A percentile compares a stretch with the other conserved stretches of the same genome.
Conservation (phyloP, 2,329 filamentous ascomycete genomes). For the Westerdykella ornata region DNA sequence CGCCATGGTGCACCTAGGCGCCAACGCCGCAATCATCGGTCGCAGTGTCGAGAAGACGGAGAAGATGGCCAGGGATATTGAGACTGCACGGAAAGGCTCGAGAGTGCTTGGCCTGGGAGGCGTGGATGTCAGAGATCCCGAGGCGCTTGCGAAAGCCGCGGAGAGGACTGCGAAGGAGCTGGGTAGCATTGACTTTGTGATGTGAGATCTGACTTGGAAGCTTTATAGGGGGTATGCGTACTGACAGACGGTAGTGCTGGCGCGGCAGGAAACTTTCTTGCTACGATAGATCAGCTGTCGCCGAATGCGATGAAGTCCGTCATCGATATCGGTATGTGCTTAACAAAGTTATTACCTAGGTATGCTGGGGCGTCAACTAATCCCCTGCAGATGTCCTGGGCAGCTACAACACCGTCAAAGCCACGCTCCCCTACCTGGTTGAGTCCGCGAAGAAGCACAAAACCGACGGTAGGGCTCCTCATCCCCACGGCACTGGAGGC, state of each 20-base stretch:
- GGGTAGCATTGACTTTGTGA: slow-evolving; percentile 84
- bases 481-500: slow-evolving; percentile 56
- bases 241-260: slow-evolving; percentile 58
- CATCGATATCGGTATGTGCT: slow-evolving; percentile 74
- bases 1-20: slow-evolving; percentile 83
- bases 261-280: slow-evolving; percentile 91
- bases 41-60: slow-evolving; percentile 86
- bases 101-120: slow-evolving; percentile 80
- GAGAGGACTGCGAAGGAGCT: slow-evolving; percentile 75
- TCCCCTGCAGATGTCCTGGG: slow-evolving; percentile 56
- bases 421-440: slow-evolving; percentile 74
- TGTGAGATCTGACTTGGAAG: slow-evolving; percentile 52
- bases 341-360: neutral
- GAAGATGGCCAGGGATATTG: slow-evolving; percentile 70
- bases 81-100: slow-evolving; percentile 66
- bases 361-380: neutral
- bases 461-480: slow-evolving; percentile 50
- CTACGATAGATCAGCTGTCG: slow-evolving; percentile 72
- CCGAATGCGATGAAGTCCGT: slow-evolving; percentile 91
- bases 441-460: slow-evolving; percentile 61
- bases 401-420: slow-evolving; percentile 91
- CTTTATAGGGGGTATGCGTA: slow-evolving; percentile 3
- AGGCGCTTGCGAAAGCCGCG: slow-evolving; percentile 65
- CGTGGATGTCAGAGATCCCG: slow-evolving; percentile 60
- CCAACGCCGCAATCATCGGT: slow-evolving; percentile 89